Conservation (phyloP, 768 basidiomycete genomes). For the Exsudoporus frostii region DNA sequence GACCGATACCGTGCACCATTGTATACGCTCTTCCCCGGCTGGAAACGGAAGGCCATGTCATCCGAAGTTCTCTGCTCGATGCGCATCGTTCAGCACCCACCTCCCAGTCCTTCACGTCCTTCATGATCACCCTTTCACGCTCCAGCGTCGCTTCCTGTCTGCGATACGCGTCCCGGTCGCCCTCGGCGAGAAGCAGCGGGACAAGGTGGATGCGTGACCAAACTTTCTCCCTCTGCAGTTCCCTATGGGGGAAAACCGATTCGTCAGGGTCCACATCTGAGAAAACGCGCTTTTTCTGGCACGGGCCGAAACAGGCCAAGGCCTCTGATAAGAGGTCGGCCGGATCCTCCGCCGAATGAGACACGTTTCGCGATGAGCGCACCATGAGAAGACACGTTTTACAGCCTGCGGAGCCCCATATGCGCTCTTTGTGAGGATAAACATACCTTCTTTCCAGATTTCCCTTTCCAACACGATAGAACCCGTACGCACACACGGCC, state of each 20-base stretch:
- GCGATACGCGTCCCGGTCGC: slow-evolving; percentile 86
- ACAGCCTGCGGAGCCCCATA: slow-evolving; percentile 54
- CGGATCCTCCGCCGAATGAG: slow-evolving; percentile 46
- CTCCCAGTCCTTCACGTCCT: slow-evolving; percentile 91
- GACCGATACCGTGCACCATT: slow-evolving; percentile 69
- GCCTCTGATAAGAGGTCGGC: slow-evolving; percentile 44
- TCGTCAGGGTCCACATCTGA: slow-evolving; percentile 41
- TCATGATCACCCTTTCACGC: slow-evolving; percentile 90
- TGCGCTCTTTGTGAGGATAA: slow-evolving; percentile 21
- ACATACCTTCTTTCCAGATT: slow-evolving; percentile 91
- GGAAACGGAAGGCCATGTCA: slow-evolving; percentile 13
- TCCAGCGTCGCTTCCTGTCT: slow-evolving; percentile 72
- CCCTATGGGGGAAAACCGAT: slow-evolving; percentile 52
- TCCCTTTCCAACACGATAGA: slow-evolving; percentile 87
- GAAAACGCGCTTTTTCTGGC: slow-evolving; percentile 37
- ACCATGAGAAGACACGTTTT: slow-evolving; percentile 56
- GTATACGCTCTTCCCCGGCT: slow-evolving; percentile 88
- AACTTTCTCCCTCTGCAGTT: slow-evolving; percentile 86
- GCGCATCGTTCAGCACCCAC: slow-evolving; percentile 50
- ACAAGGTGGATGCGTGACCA: slow-evolving; percentile 96
- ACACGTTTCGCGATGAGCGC: slow-evolving; percentile 74
- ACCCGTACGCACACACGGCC: slow-evolving; percentile 84
- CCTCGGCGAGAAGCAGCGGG: slow-evolving; percentile 88
- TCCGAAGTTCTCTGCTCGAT: slow-evolving; percentile 12
- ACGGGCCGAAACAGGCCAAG: slow-evolving; percentile 38